A percentile compares a stretch with the other conserved stretches of the same genome.
phyloP scores from a whole-genome alignment of 163 green algal species.

The Coccomyxa subellipsoidea region DNA sequence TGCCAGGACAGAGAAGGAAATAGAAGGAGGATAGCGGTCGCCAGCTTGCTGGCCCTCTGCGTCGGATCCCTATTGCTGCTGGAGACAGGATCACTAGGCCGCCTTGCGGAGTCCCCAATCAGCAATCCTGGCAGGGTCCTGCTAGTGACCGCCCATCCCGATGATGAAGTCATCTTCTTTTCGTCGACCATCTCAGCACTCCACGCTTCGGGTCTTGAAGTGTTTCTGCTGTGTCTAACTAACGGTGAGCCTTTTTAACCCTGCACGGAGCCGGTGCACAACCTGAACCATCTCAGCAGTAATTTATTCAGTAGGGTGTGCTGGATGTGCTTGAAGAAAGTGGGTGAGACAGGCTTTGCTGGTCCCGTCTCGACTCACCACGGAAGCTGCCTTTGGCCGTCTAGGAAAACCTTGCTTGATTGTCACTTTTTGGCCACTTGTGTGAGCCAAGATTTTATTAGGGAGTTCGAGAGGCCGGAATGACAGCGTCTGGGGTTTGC shows the following conservation, averaged over 20 bases:
- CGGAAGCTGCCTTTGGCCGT: no score
- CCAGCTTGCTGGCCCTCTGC: neutral
- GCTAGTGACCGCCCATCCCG: slow-evolving; percentile 76
- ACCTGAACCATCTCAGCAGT: no score
- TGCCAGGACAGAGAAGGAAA: neutral
- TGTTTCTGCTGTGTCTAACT: slow-evolving; percentile 74
- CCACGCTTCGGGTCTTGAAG: neutral
- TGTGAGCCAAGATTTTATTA: no score
- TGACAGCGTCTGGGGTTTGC: no score
- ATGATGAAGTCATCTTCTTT: slow-evolving; percentile 91
- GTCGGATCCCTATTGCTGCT: slow-evolving; percentile 4
- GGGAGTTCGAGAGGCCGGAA: no score
- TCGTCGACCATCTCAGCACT: slow-evolving; percentile 47
- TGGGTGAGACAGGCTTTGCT: no score
- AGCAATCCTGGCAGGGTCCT: slow-evolving; percentile 26
- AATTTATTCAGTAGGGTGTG: no score
- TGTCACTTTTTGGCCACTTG: no score
- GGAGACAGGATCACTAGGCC: neutral
- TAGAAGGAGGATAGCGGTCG: neutral
- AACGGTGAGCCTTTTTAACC: slow-evolving; percentile 37
- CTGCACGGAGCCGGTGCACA: neutral
- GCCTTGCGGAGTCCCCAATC: neutral
- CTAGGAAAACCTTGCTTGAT: no score
- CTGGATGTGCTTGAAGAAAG: no score
- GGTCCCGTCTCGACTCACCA: no score